phyloP scores from a whole-genome alignment of 1,139 yeast species.

The Hansenula sp. region DNA sequence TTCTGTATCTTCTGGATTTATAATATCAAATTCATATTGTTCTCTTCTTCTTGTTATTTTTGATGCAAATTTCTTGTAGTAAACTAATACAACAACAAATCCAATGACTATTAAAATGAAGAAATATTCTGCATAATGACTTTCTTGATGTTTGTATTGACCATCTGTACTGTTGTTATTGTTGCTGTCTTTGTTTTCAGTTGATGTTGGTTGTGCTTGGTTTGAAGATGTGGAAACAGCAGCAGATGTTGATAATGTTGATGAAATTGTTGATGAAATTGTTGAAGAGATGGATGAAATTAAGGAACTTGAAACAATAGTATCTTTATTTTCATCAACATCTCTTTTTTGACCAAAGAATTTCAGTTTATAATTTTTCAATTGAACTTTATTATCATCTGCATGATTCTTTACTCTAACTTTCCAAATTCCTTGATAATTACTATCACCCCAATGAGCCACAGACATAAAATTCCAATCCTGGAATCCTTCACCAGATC shows the following conservation, averaged over 20 bases:
- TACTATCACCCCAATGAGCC: slow-evolving; percentile 91
- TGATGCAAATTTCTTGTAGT: slow-evolving; percentile 46
- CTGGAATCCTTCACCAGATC: slow-evolving; percentile 51
- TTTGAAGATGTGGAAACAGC: slow-evolving; percentile 1
- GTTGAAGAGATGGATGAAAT: not conserved
- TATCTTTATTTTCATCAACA: slow-evolving; percentile 24
- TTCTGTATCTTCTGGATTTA: slow-evolving; percentile 63
- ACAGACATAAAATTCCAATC: slow-evolving; percentile 98
- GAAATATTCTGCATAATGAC: slow-evolving; percentile 55
- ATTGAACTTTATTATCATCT: slow-evolving; percentile 38
- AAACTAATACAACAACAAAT: slow-evolving; percentile 45
- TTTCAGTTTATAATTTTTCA: slow-evolving; percentile 71
- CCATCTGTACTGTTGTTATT: slow-evolving; percentile 29
- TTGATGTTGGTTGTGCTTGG: slow-evolving; percentile 2
- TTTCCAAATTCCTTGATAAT: slow-evolving; percentile 79
- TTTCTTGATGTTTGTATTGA: slow-evolving; percentile 30
- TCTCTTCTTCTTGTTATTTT: slow-evolving; percentile 60
- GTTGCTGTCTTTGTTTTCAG: slow-evolving; percentile 12
- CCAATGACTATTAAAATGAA: slow-evolving; percentile 58
- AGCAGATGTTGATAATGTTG: not conserved
- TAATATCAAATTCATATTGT: slow-evolving; percentile 75
- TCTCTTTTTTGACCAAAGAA: slow-evolving; percentile 68
- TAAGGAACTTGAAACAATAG: not conserved
- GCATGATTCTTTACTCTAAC: slow-evolving; percentile 52
- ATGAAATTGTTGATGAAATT: not conserved